A percentile compares a stretch with the other conserved stretches of the same genome.
Evolutionary conservation across 2,329 filamentous ascomycete genomes (phyloP).

Genomic region (Phoma sp.): DNA sequence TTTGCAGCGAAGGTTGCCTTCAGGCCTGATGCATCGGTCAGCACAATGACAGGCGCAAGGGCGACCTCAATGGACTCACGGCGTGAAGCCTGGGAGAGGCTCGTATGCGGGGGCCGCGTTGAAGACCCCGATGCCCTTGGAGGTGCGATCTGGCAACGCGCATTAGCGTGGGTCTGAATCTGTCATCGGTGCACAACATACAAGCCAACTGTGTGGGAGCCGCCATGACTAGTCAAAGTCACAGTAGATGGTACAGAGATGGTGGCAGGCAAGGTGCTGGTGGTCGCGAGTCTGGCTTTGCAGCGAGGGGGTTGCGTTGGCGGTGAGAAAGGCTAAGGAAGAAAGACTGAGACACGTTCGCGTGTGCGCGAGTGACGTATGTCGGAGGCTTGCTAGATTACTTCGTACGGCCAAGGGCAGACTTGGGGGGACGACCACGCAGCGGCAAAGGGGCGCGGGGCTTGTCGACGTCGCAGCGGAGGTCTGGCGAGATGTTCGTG

Average conservation of each 20-base stretch:
- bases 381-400: constrained; percentile 19
- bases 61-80: constrained; percentile 48
- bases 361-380: constrained; percentile 37
- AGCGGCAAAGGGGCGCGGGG: constrained; percentile 36
- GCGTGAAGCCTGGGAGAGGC: constrained; percentile 77
- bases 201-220: constrained; percentile 92
- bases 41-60: background rate
- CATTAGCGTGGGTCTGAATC: constrained; percentile 18
- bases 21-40: constrained; percentile 64
- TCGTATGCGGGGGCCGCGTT: constrained; percentile 90
- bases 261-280: constrained; percentile 37
- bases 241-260: constrained; percentile 59
- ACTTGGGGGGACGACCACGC: constrained; percentile 38
- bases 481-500: constrained; percentile 18
- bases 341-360: constrained; percentile 41
- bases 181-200: constrained; percentile 48
- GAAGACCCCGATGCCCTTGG: constrained; percentile 93
- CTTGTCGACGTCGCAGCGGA: constrained; percentile 19
- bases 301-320: constrained; percentile 26
- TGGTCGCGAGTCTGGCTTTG: constrained; percentile 42
- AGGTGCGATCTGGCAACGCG: constrained; percentile 73
- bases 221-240: constrained; percentile 94
- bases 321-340: constrained; percentile 42
- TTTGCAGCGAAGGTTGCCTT: constrained; percentile 94
- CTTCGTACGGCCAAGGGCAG: constrained; percentile 33